Base-by-base conservation (phyloP, 805 yeast genomes). In the Schizosaccharomyces osmophilus region DNA sequence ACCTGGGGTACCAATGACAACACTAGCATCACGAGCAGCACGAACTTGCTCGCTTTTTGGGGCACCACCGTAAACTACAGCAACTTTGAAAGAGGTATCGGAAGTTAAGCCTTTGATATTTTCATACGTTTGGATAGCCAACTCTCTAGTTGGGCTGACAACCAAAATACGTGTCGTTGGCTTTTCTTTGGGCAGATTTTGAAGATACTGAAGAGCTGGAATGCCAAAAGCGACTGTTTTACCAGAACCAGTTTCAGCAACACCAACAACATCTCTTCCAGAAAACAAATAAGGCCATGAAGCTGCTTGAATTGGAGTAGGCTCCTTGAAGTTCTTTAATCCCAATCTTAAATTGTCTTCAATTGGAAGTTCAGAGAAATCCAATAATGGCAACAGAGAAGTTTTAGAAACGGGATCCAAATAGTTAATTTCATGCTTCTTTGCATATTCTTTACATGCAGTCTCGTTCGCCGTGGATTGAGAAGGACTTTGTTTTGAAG, bases 1-100 rank as follows among this genome's bases (percentile, higher is more conserved):
- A 66, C 99, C 99, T n/a, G 98, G 98, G 2, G 98, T 93, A 41
- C 97, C 98, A 67, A 93, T 86, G 24, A 90, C 90, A 64, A 87
- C 82, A 41, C 64, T 62, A 66, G 85, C 83, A 59, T 71, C 78
- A 65, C 75, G 78, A 65, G 90, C 74, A 62, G 81, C 81, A 61
- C 73, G 75, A 70, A 90, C 81, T 74, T 93, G 99, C 64, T 85
- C 94, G 63, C 86, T 90, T 71, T 93, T 93, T 67, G 95, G 85
- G 63, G 93, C 98, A 74, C 99, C 99, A 66, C 99, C 99, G 68
- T 93, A 93, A 19, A 90, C 78, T 72, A 96, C 88, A 61, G 84
- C 86, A 68, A 90, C 83, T 62, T 81, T 75, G 62, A 89, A 69
- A 9, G 80, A 79, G 58, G 81, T 79, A 55, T 78, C 78, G 19